A percentile compares a stretch with the other conserved stretches of the same genome.
phyloP scores from a whole-genome alignment of 805 yeast genomes.

The Debaryomyces prosopidis region DNA sequence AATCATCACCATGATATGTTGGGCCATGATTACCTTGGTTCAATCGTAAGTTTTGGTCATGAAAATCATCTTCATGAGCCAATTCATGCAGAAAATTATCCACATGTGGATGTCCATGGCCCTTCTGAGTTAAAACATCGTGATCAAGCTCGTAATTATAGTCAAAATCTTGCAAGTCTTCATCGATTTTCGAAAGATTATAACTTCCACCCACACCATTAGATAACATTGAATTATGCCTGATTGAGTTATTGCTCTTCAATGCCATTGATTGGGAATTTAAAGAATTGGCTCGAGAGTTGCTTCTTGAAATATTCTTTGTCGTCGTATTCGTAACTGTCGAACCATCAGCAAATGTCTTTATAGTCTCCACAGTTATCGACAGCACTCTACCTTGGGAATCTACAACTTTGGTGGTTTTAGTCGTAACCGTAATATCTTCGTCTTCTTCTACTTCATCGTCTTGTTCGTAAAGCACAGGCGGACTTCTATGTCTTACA shows the following conservation, averaged over 20 bases:
- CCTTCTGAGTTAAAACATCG: conserved; percentile 3
- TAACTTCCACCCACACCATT: conserved; percentile 11
- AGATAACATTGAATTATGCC: conserved; percentile 14
- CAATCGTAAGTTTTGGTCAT: background rate
- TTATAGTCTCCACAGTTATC: conserved; percentile 9
- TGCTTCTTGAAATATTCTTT: conserved; percentile 36
- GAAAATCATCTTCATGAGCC: background rate
- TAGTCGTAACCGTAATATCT: conserved; percentile 35
- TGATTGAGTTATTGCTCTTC: conserved; percentile 17
- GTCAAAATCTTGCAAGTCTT: conserved; percentile 43
- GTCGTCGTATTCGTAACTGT: conserved; percentile 44
- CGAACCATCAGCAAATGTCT: conserved; percentile 39
- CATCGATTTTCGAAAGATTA: conserved; percentile 41
- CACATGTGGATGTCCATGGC: background rate
- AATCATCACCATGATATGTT: background rate
- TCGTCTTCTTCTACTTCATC: conserved; percentile 18
- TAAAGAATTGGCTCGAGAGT: conserved; percentile 33
- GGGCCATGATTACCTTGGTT: background rate
- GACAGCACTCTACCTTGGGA: conserved; percentile 35
- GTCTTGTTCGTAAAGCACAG: conserved; percentile 11
- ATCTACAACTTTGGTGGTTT: conserved; percentile 43
- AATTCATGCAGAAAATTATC: background rate
- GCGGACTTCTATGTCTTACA: background rate
- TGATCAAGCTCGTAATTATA: conserved; percentile 39
- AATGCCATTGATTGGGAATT: conserved; percentile 9